Conservation (phyloP, 2,329 filamentous ascomycete genomes). For the Cercospora brassicicola region DNA sequence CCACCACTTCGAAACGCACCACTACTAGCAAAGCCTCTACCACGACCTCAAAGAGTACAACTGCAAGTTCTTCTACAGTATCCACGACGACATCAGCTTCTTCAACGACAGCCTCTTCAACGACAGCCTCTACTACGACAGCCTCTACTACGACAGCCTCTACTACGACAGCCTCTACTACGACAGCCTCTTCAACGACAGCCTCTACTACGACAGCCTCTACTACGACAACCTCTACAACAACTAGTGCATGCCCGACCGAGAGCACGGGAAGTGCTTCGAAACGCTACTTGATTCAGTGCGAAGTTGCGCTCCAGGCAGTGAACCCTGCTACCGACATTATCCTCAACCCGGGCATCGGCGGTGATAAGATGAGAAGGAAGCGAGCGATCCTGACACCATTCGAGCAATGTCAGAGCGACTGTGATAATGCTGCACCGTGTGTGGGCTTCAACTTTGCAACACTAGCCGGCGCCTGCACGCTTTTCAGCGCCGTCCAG, state of each 20-base stretch:
- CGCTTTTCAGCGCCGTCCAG: not conserved
- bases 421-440: not conserved
- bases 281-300: not conserved
- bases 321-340: not conserved
- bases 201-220: too few relatives aligned
- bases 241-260: not conserved
- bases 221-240: not conserved
- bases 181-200: too few relatives aligned
- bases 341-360: not conserved
- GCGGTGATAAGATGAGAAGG: not conserved
- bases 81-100: not conserved
- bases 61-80: not conserved
- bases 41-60: not conserved
- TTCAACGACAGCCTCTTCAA: too few relatives aligned
- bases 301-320: not conserved
- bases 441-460: not conserved
- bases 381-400: not conserved
- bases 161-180: not conserved
- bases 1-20: not conserved
- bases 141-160: not conserved
- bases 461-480: not conserved
- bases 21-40: not conserved
- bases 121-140: too few relatives aligned
- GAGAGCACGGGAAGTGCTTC: not conserved
- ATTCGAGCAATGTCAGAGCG: not conserved